These are phyloP conservation scores for Neurospora sublineolata DNA, from an alignment of 495 filamentous ascomycete genomes.

Conservation along the genomic window DNA sequence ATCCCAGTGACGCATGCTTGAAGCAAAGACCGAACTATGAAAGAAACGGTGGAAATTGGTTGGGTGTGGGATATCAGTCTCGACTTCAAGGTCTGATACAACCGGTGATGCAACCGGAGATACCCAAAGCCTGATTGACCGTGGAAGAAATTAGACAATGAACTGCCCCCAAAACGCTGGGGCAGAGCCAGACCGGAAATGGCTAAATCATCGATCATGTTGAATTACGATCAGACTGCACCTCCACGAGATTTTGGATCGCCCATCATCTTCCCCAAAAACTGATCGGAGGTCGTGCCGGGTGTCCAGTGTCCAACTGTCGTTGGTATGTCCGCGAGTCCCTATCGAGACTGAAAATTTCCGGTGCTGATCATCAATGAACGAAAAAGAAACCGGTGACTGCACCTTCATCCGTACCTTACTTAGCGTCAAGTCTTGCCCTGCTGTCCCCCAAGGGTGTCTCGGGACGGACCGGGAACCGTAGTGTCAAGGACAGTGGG, in stretches of 20 bases:
- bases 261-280: neutral
- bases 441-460: neutral
- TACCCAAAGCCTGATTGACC: neutral
- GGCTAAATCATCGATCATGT: neutral
- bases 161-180: neutral
- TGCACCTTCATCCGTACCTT: neutral
- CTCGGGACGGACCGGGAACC: neutral
- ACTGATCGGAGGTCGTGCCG: neutral
- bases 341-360: neutral
- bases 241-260: neutral
- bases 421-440: neutral
- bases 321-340: neutral
- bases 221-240: neutral
- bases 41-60: neutral
- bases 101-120: neutral
- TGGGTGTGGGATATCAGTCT: neutral
- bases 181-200: neutral
- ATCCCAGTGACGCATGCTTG: neutral
- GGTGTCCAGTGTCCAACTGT: neutral
- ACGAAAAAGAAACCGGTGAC: neutral
- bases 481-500: neutral
- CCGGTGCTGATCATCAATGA: neutral
- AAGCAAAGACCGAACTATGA: neutral
- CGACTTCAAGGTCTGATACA: neutral
- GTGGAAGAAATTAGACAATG: neutral